Evolutionary conservation across 345 rosid species (phyloP).

Genomic region (Garcia nutans): DNA sequence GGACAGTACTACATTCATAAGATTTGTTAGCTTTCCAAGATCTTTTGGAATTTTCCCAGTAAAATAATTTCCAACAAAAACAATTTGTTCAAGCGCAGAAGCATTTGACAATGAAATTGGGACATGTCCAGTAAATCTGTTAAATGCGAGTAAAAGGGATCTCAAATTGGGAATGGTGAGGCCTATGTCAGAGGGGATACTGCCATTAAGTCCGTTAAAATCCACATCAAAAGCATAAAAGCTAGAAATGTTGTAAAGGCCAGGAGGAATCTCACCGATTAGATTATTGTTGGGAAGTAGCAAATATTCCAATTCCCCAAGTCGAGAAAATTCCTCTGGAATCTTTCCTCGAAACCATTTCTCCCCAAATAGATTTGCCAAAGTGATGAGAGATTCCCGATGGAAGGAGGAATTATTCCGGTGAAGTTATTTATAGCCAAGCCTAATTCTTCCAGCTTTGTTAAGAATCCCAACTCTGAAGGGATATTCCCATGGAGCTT

Average conservation of each 20-base stretch:
- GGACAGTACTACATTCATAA: too few species aligned
- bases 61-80: background rate
- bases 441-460: background rate
- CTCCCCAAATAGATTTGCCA: background rate
- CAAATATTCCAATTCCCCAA: background rate
- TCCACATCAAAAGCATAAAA: background rate
- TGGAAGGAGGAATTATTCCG: background rate
- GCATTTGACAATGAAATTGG: background rate
- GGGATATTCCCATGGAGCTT: constrained; percentile 33
- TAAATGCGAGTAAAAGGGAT: too few species aligned
- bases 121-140: constrained; percentile 3
- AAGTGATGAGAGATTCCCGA: background rate
- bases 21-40: background rate
- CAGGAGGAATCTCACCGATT: constrained; percentile 28
- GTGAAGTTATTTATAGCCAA: background rate
- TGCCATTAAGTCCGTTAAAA: constrained; percentile 20
- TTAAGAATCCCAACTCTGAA: constrained; percentile 21
- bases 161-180: constrained; percentile 10
- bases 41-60: background rate
- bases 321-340: background rate
- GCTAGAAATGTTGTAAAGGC: constrained; percentile 24
- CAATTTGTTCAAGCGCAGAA: background rate
- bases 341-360: background rate
- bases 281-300: constrained; percentile 20
- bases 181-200: constrained; percentile 17